These are phyloP conservation scores for Pholiota adiposa DNA, from an alignment of 1,284 basidiomycete species.

Conservation along the genomic window DNA sequence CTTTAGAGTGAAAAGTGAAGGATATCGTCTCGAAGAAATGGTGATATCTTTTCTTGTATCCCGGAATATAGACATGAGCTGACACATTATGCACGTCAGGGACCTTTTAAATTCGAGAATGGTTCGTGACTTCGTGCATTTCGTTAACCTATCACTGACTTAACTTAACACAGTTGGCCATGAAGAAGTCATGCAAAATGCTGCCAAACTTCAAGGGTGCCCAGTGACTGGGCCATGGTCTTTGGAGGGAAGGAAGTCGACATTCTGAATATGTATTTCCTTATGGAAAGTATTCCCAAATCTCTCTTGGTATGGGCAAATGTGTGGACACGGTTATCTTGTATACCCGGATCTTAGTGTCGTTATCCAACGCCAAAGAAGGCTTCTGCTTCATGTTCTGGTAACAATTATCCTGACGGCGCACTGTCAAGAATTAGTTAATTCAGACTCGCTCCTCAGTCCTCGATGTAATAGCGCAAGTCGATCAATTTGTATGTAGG, in stretches of 20 bases:
- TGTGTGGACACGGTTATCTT: too few species aligned
- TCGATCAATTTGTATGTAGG: too few species aligned
- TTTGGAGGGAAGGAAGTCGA: conserved; percentile 18
- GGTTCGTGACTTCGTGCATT: conserved; percentile 24
- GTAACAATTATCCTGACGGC: too few species aligned
- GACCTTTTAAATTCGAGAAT: conserved; percentile 37
- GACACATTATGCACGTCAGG: conserved; percentile 25
- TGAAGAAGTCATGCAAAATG: conserved; percentile 41
- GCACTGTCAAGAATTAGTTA: too few species aligned
- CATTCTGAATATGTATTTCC: neutral
- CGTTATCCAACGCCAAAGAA: too few species aligned
- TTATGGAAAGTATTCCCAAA: too few species aligned
- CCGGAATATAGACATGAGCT: neutral
- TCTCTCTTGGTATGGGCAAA: too few species aligned
- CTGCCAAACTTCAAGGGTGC: conserved; percentile 42
- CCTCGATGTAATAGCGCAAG: too few species aligned
- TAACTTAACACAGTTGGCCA: conserved; percentile 34
- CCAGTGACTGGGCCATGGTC: conserved; percentile 40
- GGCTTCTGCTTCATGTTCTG: too few species aligned
- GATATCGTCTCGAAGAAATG: conserved; percentile 47
- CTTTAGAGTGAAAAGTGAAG: conserved; percentile 39
- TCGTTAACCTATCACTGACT: neutral
- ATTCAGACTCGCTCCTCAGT: too few species aligned
- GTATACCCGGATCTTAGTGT: too few species aligned
- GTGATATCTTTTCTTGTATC: conserved; percentile 21